Conservation (phyloP, 192 early-diverging fungal genomes). For the Martensiomyces pterosporus region DNA sequence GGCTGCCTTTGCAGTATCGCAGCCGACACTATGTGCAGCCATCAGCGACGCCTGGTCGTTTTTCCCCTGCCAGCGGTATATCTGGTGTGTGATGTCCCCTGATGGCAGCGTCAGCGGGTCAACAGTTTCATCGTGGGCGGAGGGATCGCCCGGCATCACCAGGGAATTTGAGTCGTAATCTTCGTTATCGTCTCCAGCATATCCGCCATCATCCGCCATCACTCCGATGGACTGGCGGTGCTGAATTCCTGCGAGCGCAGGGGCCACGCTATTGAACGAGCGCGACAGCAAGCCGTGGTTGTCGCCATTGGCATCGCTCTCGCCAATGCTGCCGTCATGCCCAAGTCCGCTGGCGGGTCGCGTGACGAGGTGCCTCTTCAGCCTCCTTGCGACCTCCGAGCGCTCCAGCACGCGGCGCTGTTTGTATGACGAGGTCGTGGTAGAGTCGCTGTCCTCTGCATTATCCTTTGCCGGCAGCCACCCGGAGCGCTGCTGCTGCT, state of each 20-base stretch:
- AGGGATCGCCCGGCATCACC: constrained; percentile 8
- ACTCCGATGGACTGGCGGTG: background rate
- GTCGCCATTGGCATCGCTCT: too few relatives aligned
- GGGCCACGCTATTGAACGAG: constrained; percentile 1
- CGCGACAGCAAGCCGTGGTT: background rate
- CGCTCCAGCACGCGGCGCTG: constrained; percentile 25
- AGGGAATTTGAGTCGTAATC: too few relatives aligned
- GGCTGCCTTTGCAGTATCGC: too few relatives aligned
- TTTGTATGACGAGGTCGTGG: constrained; percentile 9
- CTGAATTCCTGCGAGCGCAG: constrained; percentile 4
- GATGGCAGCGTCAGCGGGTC: constrained; percentile 58
- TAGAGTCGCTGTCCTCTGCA: constrained; percentile 23
- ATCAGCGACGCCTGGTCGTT: constrained; percentile 32
- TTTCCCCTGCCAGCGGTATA: constrained; percentile 86
- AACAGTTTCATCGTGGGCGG: constrained; percentile 9
- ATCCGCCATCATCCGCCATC: constrained; percentile 32
- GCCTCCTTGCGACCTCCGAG: constrained; percentile 58
- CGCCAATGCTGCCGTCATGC: too few relatives aligned
- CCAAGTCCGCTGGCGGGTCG: constrained; percentile 34
- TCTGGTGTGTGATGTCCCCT: constrained; percentile 79
- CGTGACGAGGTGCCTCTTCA: constrained; percentile 68
- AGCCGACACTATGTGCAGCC: too few relatives aligned
- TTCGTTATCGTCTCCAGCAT: constrained; percentile 40
- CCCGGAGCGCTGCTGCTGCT: constrained; percentile 1
- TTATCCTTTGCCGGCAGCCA: too few relatives aligned